Percentiles rank a stretch among this genome's conserved stretches.
Conservation (phyloP, 2,329 filamentous ascomycete species). For the Colletotrichum liriopes region DNA sequence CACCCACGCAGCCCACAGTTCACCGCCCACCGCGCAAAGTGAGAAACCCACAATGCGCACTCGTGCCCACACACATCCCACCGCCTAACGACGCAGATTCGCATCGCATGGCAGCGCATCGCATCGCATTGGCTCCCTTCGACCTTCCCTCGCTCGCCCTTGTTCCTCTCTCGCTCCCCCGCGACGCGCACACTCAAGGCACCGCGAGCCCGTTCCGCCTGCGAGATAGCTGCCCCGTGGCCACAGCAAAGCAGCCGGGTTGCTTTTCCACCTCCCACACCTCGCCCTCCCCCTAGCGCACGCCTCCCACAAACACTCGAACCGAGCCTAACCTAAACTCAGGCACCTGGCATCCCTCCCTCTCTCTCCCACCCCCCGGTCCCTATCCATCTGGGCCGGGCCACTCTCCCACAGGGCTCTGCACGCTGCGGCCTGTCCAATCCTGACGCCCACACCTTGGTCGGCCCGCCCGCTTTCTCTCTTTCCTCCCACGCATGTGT, state of each 20-base stretch:
- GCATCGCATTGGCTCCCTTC: conserved; percentile 44
- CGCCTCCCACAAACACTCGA: conserved; percentile 26
- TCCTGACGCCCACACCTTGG: conserved; percentile 9
- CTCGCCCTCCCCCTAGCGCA: conserved; percentile 5
- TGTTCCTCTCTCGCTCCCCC: background rate
- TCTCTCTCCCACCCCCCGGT: background rate
- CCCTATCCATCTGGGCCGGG: background rate
- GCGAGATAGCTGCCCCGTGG: background rate
- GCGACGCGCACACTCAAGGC: too few relatives aligned
- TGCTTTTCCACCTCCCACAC: conserved; percentile 7
- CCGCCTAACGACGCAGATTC: conserved; percentile 13
- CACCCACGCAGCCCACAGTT: background rate
- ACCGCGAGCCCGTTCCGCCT: too few relatives aligned
- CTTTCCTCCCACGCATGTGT: conserved; percentile 29
- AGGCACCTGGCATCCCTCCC: conserved; percentile 4
- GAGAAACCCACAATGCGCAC: background rate
- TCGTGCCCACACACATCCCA: conserved; percentile 10
- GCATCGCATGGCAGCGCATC: conserved; percentile 17
- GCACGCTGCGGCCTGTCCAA: background rate
- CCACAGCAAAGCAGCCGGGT: too few relatives aligned
- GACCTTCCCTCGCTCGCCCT: conserved; percentile 44
- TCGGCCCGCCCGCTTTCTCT: conserved; percentile 31
- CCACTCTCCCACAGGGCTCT: background rate
- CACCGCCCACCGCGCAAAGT: background rate
- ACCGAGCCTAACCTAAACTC: conserved; percentile 36